Evolutionary conservation across 352 stramenopile genomes (phyloP).

Genomic region (Stephanocyclus meneghinianus): DNA sequence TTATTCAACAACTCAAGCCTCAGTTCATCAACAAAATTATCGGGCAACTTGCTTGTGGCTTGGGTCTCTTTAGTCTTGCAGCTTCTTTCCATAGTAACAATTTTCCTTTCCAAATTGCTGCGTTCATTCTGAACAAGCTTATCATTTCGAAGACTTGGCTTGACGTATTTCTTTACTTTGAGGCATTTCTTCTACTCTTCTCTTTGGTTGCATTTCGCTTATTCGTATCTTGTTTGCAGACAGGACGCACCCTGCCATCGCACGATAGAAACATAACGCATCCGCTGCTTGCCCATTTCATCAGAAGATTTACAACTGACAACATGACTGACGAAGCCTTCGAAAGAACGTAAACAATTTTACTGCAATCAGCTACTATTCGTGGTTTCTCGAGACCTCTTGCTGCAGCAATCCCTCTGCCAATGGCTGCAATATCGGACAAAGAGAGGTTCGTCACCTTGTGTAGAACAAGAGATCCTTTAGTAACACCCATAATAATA

Average conservation of each 20-base stretch:
- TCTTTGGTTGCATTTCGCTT: neutral
- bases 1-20: neutral
- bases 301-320: neutral
- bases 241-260: neutral
- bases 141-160: neutral
- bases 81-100: neutral
- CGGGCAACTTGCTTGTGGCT: neutral
- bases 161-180: neutral
- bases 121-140: neutral
- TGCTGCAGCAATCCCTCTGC: neutral
- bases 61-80: neutral
- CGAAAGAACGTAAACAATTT: neutral
- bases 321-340: neutral
- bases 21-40: neutral
- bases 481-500: neutral
- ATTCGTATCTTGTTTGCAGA: neutral
- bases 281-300: neutral
- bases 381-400: neutral
- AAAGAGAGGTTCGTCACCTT: neutral
- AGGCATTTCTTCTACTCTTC: neutral
- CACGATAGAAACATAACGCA: neutral
- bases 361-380: neutral
- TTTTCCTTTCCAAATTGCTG: neutral
- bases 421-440: neutral
- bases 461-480: neutral